Base-by-base conservation (phyloP, 1,139 yeast genomes). In the Ogataea hybrid region DNA sequence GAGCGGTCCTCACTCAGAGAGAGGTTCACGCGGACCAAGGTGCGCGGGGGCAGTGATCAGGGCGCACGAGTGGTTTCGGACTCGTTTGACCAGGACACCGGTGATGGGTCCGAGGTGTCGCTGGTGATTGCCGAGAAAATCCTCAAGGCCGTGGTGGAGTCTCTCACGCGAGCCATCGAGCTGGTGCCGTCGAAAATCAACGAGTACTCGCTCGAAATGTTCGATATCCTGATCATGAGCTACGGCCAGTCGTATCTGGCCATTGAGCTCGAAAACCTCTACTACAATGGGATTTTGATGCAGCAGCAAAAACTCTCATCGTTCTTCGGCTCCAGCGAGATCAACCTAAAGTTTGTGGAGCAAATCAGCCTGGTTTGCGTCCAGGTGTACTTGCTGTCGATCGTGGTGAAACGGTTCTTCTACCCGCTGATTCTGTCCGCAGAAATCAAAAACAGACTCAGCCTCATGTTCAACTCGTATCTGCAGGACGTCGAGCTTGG, bases 161-260 rank as follows among this genome's bases (percentile, higher is more conserved):
- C 92, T 1, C 70, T 88, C 6, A 84, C 95, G 3, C 71, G 97
- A 56, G 71, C 84, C 6, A 74, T 87, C 56, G 96, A 88, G 56
- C 65, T 90, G 40, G 72, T 81, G 1, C 87, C 95, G 1, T 61
- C 64, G 16, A 81, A 75, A 48, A 70, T 86, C 6, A 75, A 84
- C 3, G 82, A 77, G 36, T 77, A 81, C 55, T 76, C 89, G 0
- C 67, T 79, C 38, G 88, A 81, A 46, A 64, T 89, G 17, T 69
- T 87, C 51, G 87, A 84, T 46, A 70, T 86, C 28, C 61, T 88
- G 40, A 62, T 87, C 17, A 73, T 79, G 46, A 88, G 84, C 45
- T 72, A 87, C 39, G 94, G 95, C 1, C 78, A 78, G 36, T 73
- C 82, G 6, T 88, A 86, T 56, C 74, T 88, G 41, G 89, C 86